Base-by-base conservation (phyloP, 2,329 filamentous ascomycete genomes). In the Epichloe gansuensis region DNA sequence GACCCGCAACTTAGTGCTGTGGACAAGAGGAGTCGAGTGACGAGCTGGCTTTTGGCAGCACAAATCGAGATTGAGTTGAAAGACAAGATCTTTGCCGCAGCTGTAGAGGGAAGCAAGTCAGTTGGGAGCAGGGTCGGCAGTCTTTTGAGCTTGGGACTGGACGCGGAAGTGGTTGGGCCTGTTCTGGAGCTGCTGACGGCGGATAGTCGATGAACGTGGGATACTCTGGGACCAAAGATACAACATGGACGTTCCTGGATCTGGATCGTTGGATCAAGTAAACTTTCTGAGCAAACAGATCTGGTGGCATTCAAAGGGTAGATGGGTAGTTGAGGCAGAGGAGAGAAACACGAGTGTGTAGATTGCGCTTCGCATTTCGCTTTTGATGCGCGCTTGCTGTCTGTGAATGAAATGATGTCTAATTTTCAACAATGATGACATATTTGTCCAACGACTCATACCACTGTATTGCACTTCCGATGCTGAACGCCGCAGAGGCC, bases 381-480 rank as follows among this genome's bases (percentile, higher is more conserved):
- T 31, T 31, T 3, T 9, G 27, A 9, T 31, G 27, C 27, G 27
- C 27, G 27, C 27, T 31, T 31, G 27, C 27, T 31, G 8, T 31
- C 27, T 31, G 27, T 31, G 27, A 31, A 31, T 31, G 27, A 31
- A 31, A 31, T 3, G 27, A 2, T 31, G 9, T 31, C 40, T 40
- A 48, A 25, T 48, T n/a, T 12, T 48, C 46, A 41, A 48, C 35
- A 39, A 48, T 40, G 27, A 48, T 34, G 17, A 48, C 46, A 31
- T 59, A 60, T 42, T 60, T 60, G 15, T 57, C 53, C 40, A 60
- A 41, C 3, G 52, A 54, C 50, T 60, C 59, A 39, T 58, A 59
- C 59, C 58, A 59, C 53, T 58, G 59, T 21, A 59, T 27, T 21
- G 51, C 52, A 38, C 58, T 59, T 9, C 59, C 59, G 45, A 60